Conservation (phyloP, 2,329 filamentous ascomycete species). For the Mariannaea elegans region DNA sequence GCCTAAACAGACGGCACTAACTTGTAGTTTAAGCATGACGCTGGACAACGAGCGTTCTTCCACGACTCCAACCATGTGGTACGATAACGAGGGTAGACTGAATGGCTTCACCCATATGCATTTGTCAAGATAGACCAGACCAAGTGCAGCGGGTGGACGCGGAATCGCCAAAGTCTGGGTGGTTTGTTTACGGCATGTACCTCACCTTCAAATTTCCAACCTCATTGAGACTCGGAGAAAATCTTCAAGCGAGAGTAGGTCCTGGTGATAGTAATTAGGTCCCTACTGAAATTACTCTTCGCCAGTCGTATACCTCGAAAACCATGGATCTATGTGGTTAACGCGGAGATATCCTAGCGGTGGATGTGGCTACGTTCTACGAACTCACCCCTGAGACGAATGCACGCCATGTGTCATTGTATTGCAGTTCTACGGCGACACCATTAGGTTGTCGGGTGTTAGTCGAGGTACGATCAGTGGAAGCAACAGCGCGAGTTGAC, state of each 20-base stretch:
- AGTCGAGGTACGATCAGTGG: conserved; percentile 30
- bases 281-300: conserved; percentile 72
- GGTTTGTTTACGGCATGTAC: conserved; percentile 60
- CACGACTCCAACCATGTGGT: no score
- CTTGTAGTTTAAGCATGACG: no score
- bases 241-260: conserved; percentile 82
- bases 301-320: conserved; percentile 94
- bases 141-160: neutral
- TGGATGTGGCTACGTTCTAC: conserved; percentile 34
- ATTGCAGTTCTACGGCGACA: conserved; percentile 30
- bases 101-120: no score
- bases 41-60: no score
- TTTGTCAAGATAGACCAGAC: no score
- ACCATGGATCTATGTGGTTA: conserved; percentile 74
- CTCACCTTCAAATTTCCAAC: conserved; percentile 87
- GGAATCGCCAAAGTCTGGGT: neutral
- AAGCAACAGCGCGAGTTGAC: conserved; percentile 4
- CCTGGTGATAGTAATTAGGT: conserved; percentile 56
- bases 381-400: conserved; percentile 23
- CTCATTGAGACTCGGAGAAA: conserved; percentile 72
- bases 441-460: conserved; percentile 6
- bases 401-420: conserved; percentile 5
- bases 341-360: conserved; percentile 92
- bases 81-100: no score
- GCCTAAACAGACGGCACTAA: no score